Evolutionary conservation across 257 asterid species (phyloP).

Genomic region (Sherardia arvensis): DNA sequence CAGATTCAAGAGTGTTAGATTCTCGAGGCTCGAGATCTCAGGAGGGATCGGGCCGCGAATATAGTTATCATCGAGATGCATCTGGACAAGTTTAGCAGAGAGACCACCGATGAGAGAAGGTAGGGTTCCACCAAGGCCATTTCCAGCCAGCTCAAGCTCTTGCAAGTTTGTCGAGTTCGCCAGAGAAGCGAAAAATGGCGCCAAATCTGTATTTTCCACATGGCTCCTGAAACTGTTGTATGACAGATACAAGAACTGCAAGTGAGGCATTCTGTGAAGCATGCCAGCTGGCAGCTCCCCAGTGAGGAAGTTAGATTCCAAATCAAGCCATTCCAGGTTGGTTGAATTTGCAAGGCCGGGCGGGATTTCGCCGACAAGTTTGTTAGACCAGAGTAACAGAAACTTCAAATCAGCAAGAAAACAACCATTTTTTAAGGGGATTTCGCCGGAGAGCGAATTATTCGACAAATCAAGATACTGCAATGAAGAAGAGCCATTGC

Average conservation of each 20-base stretch:
- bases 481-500: not conserved
- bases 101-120: slow-evolving; percentile 27
- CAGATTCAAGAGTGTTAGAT: slow-evolving; percentile 21
- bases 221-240: slow-evolving; percentile 36
- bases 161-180: slow-evolving; percentile 21
- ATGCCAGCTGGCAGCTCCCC: slow-evolving; percentile 36
- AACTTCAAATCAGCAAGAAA: not conserved
- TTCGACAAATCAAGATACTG: not conserved
- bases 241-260: slow-evolving; percentile 30
- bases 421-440: not conserved
- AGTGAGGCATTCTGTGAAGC: slow-evolving; percentile 14
- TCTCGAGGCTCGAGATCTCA: slow-evolving; percentile 16
- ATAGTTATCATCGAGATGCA: slow-evolving; percentile 39
- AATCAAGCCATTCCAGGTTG: slow-evolving; percentile 25
- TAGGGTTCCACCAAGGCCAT: slow-evolving; percentile 37
- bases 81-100: slow-evolving; percentile 7
- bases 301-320: slow-evolving; percentile 25
- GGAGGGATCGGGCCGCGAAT: slow-evolving; percentile 37
- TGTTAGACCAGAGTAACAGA: not conserved
- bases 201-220: slow-evolving; percentile 34
- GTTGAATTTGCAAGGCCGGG: slow-evolving; percentile 29
- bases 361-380: slow-evolving; percentile 28
- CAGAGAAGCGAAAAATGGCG: slow-evolving; percentile 34
- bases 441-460: not conserved
- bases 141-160: slow-evolving; percentile 36